phyloP scores from a whole-genome alignment of 441 rosid genomes.

The Biscutella laevigata region DNA sequence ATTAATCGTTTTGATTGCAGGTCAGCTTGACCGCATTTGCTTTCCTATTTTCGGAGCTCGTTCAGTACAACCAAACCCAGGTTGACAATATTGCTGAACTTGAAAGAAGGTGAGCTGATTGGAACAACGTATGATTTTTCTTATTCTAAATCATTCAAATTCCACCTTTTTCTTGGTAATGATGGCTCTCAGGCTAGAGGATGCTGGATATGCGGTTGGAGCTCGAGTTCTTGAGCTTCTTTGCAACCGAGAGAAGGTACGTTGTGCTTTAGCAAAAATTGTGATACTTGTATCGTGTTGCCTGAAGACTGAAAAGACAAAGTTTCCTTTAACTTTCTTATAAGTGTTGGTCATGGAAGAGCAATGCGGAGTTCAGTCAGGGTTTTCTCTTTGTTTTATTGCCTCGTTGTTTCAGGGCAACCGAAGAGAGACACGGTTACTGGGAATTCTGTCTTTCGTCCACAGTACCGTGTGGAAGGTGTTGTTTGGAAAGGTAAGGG shows the following conservation, averaged over 20 bases:
- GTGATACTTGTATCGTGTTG: not conserved
- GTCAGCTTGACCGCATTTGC: constrained; percentile 92
- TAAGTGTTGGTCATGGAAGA: not conserved
- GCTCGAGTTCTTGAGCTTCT: constrained; percentile 88
- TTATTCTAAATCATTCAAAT: not conserved
- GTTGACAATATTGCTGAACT: constrained; percentile 91
- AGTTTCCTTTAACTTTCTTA: not conserved
- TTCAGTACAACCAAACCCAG: constrained; percentile 89
- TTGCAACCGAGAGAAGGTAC: constrained; percentile 84
- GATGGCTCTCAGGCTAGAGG: constrained; percentile 59
- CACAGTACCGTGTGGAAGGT: constrained; percentile 98
- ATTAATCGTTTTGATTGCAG: constrained; percentile 24
- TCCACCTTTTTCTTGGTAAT: constrained; percentile 10
- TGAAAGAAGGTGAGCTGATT: constrained; percentile 58
- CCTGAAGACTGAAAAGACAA: not conserved
- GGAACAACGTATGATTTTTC: not conserved
- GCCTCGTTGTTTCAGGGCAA: constrained; percentile 54
- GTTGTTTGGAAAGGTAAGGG: constrained; percentile 75
- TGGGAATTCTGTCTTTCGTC: constrained; percentile 88
- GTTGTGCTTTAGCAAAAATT: not conserved
- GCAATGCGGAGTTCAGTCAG: not conserved
- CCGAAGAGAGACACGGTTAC: constrained; percentile 84
- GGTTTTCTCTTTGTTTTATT: not conserved
- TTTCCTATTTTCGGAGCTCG: constrained; percentile 93
- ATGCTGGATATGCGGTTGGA: constrained; percentile 91